Conservation (phyloP, 257 asterid species). For the Nicotiana noctiflora region DNA sequence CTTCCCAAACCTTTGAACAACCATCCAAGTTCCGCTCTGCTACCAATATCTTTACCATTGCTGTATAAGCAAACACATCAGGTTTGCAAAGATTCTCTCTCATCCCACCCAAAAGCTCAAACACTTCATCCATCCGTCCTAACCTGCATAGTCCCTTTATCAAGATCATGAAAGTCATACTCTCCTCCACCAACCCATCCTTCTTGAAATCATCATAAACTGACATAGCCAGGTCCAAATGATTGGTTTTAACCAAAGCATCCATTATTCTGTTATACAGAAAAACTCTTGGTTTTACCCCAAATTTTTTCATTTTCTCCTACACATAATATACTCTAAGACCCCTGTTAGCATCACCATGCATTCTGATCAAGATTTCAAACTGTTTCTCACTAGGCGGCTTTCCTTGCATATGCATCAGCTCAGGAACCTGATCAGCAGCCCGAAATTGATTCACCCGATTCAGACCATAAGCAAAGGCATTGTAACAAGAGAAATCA, state of each 20-base stretch:
- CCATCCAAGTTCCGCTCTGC: constrained; percentile 67
- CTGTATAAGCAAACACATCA: constrained; percentile 97
- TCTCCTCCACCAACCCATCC: constrained; percentile 72
- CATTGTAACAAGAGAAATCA: constrained; percentile 94
- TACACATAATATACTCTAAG: constrained; percentile 84
- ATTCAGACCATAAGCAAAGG: constrained; percentile 72
- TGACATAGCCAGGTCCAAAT: constrained; percentile 70
- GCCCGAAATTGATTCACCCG: constrained; percentile 64
- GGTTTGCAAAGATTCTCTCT: constrained; percentile 78
- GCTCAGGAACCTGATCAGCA: constrained; percentile 97
- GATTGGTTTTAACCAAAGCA: constrained; percentile 76
- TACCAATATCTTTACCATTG: constrained; percentile 69
- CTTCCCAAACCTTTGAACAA: constrained; percentile 78
- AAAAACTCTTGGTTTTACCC: constrained; percentile 77
- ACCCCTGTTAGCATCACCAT: constrained; percentile 81
- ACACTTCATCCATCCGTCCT: constrained; percentile 51
- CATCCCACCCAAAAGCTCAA: constrained; percentile 63
- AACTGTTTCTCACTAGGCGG: constrained; percentile 91
- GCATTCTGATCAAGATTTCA: constrained; percentile 89
- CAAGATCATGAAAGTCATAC: constrained; percentile 71
- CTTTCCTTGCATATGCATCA: constrained; percentile 94
- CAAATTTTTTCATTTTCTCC: constrained; percentile 89
- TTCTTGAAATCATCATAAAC: constrained; percentile 77
- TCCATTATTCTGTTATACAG: constrained; percentile 84
- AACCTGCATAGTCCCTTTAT: constrained; percentile 81